Evolutionary conservation across 805 yeast species (phyloP), one percentile per base, ranked within the genome.

Genomic region (Teunomyces atbi): DNA sequence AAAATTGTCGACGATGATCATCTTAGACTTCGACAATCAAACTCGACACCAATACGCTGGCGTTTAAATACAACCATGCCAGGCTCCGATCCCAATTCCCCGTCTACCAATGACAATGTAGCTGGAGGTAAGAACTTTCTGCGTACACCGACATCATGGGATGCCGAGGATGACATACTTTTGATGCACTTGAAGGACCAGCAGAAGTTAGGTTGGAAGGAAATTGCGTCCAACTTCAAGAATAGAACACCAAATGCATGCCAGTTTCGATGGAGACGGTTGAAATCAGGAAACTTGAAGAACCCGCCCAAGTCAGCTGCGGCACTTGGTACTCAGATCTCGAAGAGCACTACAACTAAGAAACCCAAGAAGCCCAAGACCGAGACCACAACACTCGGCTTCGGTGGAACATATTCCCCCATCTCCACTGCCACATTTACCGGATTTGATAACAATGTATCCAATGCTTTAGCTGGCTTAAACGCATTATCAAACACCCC

Each of bases 141-240:
- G 41, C 56, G 76, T 29, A 72, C 77, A 5, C 77, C 77, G 11
- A 71, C 77, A 3, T 71, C 76, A 3, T 73, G 77, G 77, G 77
- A 73, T 52, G 72, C 77, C 13, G 74, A 66, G 51, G 77, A 73
- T 56, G 77, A 73, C 52, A 58, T 70, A 34, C 64, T 73, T 28
- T 59, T 73, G 36, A 70, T 72, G 76, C 77, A 73, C 52, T 60
- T 73, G 45, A 73, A 73, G 53, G 77, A 73, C 57, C 66, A 57
- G 45, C 77, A 73, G 56, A 72, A 73, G 54, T 56, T 73, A 45
- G 77, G 77, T 11, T 73, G 77, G 77, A 73, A 73, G 55, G 77
- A 72, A 45, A 71, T 73, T 40, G 76, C 76, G 33, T 58, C 65
- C 49, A 66, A 73, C 45, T 73, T 73, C 59, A 63, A 56, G 45